Conservation (phyloP, 164 flowering plant species). For the Vitis amurensis region DNA sequence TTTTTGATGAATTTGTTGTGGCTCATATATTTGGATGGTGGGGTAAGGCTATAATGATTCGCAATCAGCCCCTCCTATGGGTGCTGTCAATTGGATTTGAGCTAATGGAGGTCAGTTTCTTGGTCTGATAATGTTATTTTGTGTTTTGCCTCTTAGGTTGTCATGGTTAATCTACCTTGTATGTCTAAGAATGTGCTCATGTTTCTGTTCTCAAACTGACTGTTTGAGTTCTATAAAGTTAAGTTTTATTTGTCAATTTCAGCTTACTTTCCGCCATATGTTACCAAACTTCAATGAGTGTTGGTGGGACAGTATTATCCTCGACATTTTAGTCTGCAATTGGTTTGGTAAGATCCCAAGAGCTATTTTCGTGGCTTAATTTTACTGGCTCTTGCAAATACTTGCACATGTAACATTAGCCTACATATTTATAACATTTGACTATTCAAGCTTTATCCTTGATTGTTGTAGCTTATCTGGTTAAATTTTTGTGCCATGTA, state of each 20-base stretch:
- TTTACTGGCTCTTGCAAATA: not conserved
- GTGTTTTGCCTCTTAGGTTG: not conserved
- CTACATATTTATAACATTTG: no score
- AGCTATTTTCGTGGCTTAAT: not conserved
- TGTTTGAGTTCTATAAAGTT: not conserved
- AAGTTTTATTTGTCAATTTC: slow-evolving; percentile 26
- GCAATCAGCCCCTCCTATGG: slow-evolving; percentile 99
- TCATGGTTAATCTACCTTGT: not conserved
- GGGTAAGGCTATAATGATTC: slow-evolving; percentile 99
- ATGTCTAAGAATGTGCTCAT: no score
- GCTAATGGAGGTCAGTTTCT: slow-evolving; percentile 82
- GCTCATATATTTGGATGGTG: slow-evolving; percentile 99
- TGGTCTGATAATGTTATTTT: not conserved
- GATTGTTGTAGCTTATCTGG: no score
- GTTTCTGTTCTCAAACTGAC: not conserved
- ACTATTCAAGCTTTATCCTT: no score
- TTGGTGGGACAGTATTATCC: slow-evolving; percentile 99
- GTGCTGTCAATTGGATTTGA: slow-evolving; percentile 95
- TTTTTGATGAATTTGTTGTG: slow-evolving; percentile 93
- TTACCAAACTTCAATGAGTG: slow-evolving; percentile 97
- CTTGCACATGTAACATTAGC: no score
- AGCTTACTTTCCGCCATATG: slow-evolving; percentile 99
- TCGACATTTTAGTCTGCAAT: slow-evolving; percentile 92
- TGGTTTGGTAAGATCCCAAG: slow-evolving; percentile 81
- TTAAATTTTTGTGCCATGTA: no score